Conservation (phyloP, 352 stramenopile species). For the Phytophthora pistaciae region DNA sequence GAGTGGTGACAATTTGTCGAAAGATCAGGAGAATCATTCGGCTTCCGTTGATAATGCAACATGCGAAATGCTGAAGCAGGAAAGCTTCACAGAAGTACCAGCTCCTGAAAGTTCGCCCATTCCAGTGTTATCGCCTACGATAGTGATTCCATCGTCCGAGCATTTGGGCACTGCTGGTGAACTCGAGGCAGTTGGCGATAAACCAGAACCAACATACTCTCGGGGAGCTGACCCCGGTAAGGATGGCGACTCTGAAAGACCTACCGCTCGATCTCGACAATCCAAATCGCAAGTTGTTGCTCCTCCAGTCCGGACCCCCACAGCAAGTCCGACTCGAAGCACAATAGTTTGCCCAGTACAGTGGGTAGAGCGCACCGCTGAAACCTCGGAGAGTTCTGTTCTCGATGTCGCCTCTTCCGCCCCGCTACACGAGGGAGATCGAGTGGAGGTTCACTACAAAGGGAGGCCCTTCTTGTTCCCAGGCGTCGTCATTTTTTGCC, state of each 20-base stretch:
- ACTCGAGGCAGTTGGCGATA: neutral
- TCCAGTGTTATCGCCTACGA: neutral
- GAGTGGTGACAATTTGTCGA: neutral
- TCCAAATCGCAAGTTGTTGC: neutral
- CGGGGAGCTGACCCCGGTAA: neutral
- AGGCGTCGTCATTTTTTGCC: slow-evolving; percentile 19
- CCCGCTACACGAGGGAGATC: slow-evolving; percentile 20
- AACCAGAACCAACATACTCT: neutral
- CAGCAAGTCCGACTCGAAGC: neutral
- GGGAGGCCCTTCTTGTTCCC: slow-evolving; percentile 13
- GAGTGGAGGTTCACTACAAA: slow-evolving; percentile 26
- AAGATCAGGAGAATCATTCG: neutral
- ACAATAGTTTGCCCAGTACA: slow-evolving; percentile 28
- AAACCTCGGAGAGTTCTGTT: neutral
- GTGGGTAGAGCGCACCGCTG: slow-evolving; percentile 16
- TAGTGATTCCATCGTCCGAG: neutral
- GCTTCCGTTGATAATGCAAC: neutral
- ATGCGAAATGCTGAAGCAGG: neutral
- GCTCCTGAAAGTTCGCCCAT: neutral
- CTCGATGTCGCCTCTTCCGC: neutral
- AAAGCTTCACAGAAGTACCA: neutral
- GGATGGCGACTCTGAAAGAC: neutral
- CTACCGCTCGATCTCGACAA: neutral
- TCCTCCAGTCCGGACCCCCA: neutral
- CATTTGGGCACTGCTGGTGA: neutral